Percentiles rank a stretch among this genome's conserved stretches.
phyloP scores from a whole-genome alignment of 2,329 filamentous ascomycete genomes.

The Diaporthe humulicola region DNA sequence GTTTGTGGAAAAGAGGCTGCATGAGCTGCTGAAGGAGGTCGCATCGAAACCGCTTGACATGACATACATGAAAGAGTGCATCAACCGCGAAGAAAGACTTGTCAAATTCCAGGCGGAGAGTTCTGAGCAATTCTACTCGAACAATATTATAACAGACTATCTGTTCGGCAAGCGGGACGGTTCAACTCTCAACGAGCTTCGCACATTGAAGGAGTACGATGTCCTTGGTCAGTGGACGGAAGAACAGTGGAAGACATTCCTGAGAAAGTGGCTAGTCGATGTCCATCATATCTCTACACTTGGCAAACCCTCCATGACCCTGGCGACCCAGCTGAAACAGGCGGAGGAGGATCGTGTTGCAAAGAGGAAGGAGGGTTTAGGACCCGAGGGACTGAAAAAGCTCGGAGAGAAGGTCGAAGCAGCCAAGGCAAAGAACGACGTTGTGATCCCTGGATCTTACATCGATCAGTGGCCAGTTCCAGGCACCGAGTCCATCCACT shows the following conservation, averaged over 20 bases:
- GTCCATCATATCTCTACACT: constrained; percentile 90
- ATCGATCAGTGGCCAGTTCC: constrained; percentile 87
- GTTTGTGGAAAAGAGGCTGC: constrained; percentile 86
- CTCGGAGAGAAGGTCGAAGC: constrained; percentile 82
- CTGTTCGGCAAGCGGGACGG: constrained; percentile 91
- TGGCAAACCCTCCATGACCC: constrained; percentile 84
- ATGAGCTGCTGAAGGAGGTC: constrained; percentile 85
- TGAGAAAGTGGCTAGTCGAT: constrained; percentile 87
- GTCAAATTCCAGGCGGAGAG: constrained; percentile 87
- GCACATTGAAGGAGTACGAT: constrained; percentile 72
- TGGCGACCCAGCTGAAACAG: constrained; percentile 84
- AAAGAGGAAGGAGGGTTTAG: constrained; percentile 82
- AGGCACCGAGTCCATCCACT: constrained; percentile 90
- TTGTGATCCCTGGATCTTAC: constrained; percentile 85
- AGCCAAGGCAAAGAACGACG: constrained; percentile 90
- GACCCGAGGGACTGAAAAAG: constrained; percentile 82
- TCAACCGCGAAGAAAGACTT: constrained; percentile 84
- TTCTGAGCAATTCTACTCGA: constrained; percentile 84
- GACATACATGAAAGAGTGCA: constrained; percentile 89
- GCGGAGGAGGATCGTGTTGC: constrained; percentile 85
- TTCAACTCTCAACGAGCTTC: constrained; percentile 75
- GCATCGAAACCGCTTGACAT: constrained; percentile 87
- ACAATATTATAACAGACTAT: constrained; percentile 91
- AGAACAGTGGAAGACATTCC: constrained; percentile 83
- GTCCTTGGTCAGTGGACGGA: constrained; percentile 84